A percentile compares a stretch with the other conserved stretches of the same genome.
Conservation (phyloP, 257 asterid genomes). For the Plantago elongata region DNA sequence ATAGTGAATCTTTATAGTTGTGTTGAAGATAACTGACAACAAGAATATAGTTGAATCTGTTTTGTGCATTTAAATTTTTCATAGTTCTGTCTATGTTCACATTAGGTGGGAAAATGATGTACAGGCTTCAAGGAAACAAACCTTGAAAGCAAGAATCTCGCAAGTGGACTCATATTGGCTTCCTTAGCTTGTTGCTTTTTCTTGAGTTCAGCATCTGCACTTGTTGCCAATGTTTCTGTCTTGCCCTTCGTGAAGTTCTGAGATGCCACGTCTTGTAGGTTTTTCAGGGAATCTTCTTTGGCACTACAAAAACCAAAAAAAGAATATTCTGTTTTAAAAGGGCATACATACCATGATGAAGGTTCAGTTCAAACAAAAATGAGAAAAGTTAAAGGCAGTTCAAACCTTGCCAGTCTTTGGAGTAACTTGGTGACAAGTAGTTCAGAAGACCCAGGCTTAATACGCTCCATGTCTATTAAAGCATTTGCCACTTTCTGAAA, state of each 20-base stretch:
- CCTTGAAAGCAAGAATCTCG: conserved; percentile 99
- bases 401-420: conserved; percentile 79
- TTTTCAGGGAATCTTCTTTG: conserved; percentile 72
- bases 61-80: not conserved
- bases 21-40: not conserved
- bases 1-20: not conserved
- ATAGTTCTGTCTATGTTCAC: no score
- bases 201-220: conserved; percentile 55
- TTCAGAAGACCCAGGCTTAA: conserved; percentile 76
- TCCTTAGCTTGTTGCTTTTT: conserved; percentile 70
- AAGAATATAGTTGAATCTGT: not conserved
- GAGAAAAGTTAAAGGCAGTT: no score
- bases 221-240: conserved; percentile 44
- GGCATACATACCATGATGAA: no score
- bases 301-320: conserved; percentile 47
- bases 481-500: conserved; percentile 56
- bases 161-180: conserved; percentile 89
- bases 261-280: conserved; percentile 76
- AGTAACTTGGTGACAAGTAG: conserved; percentile 68
- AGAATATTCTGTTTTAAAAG: no score
- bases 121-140: conserved; percentile 29
- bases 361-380: no score
- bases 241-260: conserved; percentile 56
- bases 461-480: conserved; percentile 72
- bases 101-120: not conserved